phyloP scores from a whole-genome alignment of 768 basidiomycete genomes.

The Tricholoma flavovirens region DNA sequence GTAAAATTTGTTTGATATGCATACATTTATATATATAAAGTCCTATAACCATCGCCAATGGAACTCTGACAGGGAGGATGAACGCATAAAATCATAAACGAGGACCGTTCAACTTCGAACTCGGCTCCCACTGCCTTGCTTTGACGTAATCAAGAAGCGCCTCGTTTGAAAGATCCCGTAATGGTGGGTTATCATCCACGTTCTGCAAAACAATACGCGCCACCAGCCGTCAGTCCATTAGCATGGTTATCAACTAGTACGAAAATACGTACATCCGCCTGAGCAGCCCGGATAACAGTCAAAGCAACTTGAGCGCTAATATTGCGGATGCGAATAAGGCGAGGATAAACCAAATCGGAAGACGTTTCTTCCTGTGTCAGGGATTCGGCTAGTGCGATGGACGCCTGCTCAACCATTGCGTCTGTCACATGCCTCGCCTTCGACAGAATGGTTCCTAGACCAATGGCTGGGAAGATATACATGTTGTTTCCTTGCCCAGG shows the following conservation, averaged over 20 bases:
- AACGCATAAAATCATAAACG: conserved; percentile 1
- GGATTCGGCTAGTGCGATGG: conserved; percentile 55
- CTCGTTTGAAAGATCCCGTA: conserved; percentile 43
- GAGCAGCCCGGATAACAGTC: conserved; percentile 59
- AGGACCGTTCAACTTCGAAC: conserved; percentile 6
- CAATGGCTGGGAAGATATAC: conserved; percentile 62
- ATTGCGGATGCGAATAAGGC: conserved; percentile 59
- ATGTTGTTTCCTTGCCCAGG: conserved; percentile 82
- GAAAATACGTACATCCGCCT: conserved; percentile 45
- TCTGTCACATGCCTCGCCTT: conserved; percentile 58
- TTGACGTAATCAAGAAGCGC: conserved; percentile 44
- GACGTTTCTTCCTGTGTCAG: conserved; percentile 50
- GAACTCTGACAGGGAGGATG: neutral
- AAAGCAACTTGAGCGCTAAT: conserved; percentile 58
- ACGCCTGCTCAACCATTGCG: conserved; percentile 61
- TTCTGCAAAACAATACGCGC: conserved; percentile 27
- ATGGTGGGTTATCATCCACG: conserved; percentile 39
- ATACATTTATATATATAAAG: neutral
- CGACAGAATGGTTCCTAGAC: conserved; percentile 56
- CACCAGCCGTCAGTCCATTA: neutral
- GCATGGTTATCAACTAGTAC: too few relatives aligned
- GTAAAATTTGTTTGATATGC: neutral
- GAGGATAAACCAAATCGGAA: conserved; percentile 60
- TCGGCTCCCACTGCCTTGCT: conserved; percentile 53
- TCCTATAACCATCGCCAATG: too few relatives aligned